Evolutionary conservation across 805 yeast genomes (phyloP).

Genomic region (Saccharomycopsis sp.): DNA sequence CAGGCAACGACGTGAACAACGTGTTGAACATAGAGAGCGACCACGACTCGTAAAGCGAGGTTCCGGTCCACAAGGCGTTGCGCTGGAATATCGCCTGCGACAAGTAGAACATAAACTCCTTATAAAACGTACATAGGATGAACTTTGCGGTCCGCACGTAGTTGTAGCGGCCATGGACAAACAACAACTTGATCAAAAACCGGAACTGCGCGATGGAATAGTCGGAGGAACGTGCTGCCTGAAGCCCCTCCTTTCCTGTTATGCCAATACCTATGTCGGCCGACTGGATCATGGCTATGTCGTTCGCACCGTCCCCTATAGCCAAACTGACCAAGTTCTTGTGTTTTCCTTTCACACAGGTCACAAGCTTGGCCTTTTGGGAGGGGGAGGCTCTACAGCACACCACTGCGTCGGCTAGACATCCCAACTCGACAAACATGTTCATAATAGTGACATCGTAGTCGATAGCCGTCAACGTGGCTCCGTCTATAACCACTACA

Average conservation of each 20-base stretch:
- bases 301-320: constrained; percentile 98
- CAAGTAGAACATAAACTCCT: constrained; percentile 82
- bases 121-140: constrained; percentile 89
- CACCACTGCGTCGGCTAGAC: constrained; percentile 82
- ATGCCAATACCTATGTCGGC: constrained; percentile 98
- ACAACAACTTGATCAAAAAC: constrained; percentile 67
- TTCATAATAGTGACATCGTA: constrained; percentile 64
- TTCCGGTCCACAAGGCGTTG: constrained; percentile 82
- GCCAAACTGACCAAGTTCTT: constrained; percentile 79
- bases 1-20: constrained; percentile 87
- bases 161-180: constrained; percentile 95
- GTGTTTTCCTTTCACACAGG: constrained; percentile 65
- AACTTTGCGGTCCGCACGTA: constrained; percentile 88
- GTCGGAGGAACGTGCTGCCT: constrained; percentile 93
- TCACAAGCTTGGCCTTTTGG: constrained; percentile 88
- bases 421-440: constrained; percentile 76
- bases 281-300: constrained; percentile 97
- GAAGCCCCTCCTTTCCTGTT: constrained; percentile 94
- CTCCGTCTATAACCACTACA: constrained; percentile 94
- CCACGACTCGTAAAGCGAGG: constrained; percentile 92
- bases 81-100: constrained; percentile 86
- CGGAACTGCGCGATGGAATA: constrained; percentile 94
- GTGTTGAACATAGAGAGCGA: constrained; percentile 97
- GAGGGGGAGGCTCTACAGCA: constrained; percentile 97
- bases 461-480: constrained; percentile 68